phyloP scores from a whole-genome alignment of 495 filamentous ascomycete species.

The Penicillium cataractarum region DNA sequence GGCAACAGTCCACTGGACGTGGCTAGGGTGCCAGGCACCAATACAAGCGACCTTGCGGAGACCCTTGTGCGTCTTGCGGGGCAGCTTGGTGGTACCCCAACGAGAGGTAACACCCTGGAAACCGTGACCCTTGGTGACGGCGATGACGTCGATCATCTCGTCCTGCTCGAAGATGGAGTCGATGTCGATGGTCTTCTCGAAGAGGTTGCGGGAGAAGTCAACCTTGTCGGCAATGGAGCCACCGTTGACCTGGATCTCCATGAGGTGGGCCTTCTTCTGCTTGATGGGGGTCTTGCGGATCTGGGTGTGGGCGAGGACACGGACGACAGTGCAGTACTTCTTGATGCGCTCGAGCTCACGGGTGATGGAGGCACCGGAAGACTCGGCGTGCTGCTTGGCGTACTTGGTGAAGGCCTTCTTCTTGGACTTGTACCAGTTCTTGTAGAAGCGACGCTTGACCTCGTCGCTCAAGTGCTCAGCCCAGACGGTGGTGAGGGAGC shows the following conservation, averaged over 20 bases:
- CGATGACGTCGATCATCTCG: conserved; percentile 99
- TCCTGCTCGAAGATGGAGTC: conserved; percentile 97
- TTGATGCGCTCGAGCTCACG: conserved; percentile 99
- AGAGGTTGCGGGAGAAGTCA: conserved; percentile 87
- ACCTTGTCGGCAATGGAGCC: conserved; percentile 95
- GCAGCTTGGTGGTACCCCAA: conserved; percentile 99
- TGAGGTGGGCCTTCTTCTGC: conserved; percentile 99
- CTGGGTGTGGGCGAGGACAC: conserved; percentile 98
- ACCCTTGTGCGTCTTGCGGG: conserved; percentile 99
- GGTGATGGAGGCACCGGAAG: conserved; percentile 82
- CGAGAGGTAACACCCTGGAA: conserved; percentile 95
- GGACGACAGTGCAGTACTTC: conserved; percentile 99
- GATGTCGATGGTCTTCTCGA: conserved; percentile 97
- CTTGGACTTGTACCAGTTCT: conserved; percentile 99
- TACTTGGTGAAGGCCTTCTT: conserved; percentile 99
- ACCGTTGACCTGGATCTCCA: conserved; percentile 99
- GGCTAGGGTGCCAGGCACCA: conserved; percentile 99
- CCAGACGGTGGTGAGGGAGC: conserved; percentile 99
- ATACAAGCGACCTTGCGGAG: conserved; percentile 99
- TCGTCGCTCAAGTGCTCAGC: conserved; percentile 98
- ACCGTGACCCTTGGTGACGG: conserved; percentile 99
- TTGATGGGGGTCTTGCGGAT: conserved; percentile 99
- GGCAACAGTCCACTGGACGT: conserved; percentile 99
- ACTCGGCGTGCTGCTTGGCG: conserved; percentile 98
- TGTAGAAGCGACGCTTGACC: conserved; percentile 99